Conservation (phyloP, 1,139 yeast species). For the Zygoascus sp. region DNA sequence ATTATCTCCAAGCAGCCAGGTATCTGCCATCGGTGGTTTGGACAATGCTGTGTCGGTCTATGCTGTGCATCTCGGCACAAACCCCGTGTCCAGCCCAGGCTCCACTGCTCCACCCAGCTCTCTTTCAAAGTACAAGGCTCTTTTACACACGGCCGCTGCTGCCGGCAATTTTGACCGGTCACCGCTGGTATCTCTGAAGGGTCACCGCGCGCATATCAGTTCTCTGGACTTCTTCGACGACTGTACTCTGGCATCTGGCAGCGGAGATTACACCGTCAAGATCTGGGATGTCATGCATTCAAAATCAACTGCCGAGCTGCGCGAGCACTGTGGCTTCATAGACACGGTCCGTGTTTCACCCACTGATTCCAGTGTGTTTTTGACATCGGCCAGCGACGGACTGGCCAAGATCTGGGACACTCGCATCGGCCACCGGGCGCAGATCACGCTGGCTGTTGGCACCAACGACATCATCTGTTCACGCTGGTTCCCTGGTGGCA, state of each 20-base stretch:
- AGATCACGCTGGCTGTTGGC: conserved; percentile 53
- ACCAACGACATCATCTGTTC: conserved; percentile 63
- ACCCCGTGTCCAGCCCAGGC: conserved; percentile 72
- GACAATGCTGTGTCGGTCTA: conserved; percentile 76
- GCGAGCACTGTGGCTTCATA: conserved; percentile 81
- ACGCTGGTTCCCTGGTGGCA: conserved; percentile 66
- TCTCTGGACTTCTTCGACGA: conserved; percentile 62
- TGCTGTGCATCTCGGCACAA: conserved; percentile 14
- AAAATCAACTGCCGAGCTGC: conserved; percentile 49
- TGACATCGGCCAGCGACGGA: conserved; percentile 90
- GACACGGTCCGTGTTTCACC: conserved; percentile 47
- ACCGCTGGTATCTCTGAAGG: conserved; percentile 55
- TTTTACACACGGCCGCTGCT: neutral
- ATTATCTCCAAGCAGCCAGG: conserved; percentile 57
- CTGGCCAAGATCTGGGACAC: conserved; percentile 94
- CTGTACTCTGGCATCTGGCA: conserved; percentile 55
- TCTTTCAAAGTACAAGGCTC: conserved; percentile 1
- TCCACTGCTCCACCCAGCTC: conserved; percentile 38
- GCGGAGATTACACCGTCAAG: conserved; percentile 80
- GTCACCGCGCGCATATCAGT: conserved; percentile 80
- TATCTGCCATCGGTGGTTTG: conserved; percentile 82
- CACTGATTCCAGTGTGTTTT: conserved; percentile 52
- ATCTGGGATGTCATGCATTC: conserved; percentile 76
- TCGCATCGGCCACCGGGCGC: conserved; percentile 68
- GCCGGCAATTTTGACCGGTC: conserved; percentile 9